phyloP scores from a whole-genome alignment of 768 basidiomycete genomes.

The Rhodotorula toruloides region DNA sequence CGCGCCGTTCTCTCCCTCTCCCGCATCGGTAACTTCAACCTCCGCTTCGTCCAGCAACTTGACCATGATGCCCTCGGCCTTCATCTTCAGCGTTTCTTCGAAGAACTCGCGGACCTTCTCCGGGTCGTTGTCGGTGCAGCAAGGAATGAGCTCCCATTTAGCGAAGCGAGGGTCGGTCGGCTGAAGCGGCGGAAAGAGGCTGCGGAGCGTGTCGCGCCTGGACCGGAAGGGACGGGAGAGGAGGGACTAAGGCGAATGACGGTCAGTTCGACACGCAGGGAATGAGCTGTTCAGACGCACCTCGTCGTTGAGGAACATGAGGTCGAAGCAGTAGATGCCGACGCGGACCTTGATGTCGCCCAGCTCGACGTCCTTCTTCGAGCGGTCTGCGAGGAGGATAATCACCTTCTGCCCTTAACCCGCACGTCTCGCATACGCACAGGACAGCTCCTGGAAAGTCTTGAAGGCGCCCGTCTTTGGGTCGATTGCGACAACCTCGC shows the following conservation, averaged over 20 bases:
- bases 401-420: neutral
- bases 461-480: slow-evolving; percentile 58
- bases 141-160: slow-evolving; percentile 54
- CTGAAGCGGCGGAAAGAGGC: slow-evolving; percentile 57
- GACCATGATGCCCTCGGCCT: slow-evolving; percentile 90
- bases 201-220: slow-evolving; percentile 62
- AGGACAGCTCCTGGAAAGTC: slow-evolving; percentile 82
- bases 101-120: slow-evolving; percentile 70
- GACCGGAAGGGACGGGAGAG: slow-evolving; percentile 65
- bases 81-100: slow-evolving; percentile 59
- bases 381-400: slow-evolving; percentile 48
- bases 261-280: slow-evolving; percentile 50
- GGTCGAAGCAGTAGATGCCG: slow-evolving; percentile 79
- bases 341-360: slow-evolving; percentile 71
- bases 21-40: slow-evolving; percentile 45
- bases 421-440: too few species aligned
- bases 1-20: slow-evolving; percentile 46
- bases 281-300: slow-evolving; percentile 52
- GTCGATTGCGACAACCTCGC: slow-evolving; percentile 76
- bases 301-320: slow-evolving; percentile 77
- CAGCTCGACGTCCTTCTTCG: slow-evolving; percentile 73
- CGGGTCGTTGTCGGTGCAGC: slow-evolving; percentile 58
- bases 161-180: slow-evolving; percentile 55
- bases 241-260: slow-evolving; percentile 54
- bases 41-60: slow-evolving; percentile 67